phyloP scores from a whole-genome alignment of 2,329 filamentous ascomycete genomes.

The Alternaria ventricosa region DNA sequence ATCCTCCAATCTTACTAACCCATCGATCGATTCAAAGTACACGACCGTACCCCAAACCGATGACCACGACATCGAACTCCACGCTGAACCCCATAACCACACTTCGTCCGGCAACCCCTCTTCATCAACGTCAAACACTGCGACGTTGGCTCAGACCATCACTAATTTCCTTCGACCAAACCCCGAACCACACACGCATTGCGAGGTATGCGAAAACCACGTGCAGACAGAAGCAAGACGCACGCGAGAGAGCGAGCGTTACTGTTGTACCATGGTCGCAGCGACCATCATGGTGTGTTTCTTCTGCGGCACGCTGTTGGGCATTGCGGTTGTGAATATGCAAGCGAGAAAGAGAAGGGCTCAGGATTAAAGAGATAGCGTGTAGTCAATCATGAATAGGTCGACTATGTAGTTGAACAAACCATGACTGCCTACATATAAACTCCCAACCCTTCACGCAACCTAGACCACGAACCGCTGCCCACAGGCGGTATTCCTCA shows the following conservation, averaged over 20 bases:
- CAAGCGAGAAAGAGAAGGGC: conserved; percentile 1
- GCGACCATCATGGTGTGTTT: conserved; percentile 24
- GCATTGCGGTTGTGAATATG: conserved; percentile 16
- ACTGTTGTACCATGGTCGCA: conserved; percentile 36
- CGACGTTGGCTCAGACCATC: conserved; percentile 32
- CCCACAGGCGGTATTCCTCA: neutral
- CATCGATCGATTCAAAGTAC: conserved; percentile 24
- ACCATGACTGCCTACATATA: neutral
- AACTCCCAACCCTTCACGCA: neutral
- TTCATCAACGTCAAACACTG: conserved; percentile 10
- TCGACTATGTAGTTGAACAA: neutral
- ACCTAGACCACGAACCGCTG: neutral
- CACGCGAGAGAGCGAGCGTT: conserved; percentile 22
- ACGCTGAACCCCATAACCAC: conserved; percentile 19
- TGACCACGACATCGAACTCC: conserved; percentile 29
- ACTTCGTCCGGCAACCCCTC: neutral
- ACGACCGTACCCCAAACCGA: conserved; percentile 33
- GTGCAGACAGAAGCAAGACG: conserved; percentile 22
- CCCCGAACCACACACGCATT: conserved; percentile 31
- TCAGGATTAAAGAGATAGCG: neutral
- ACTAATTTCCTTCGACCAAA: conserved; percentile 31
- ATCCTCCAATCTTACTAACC: neutral
- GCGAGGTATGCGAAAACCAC: conserved; percentile 36
- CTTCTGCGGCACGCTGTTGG: conserved; percentile 27
- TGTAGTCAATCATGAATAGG: neutral